Conservation (phyloP, 768 basidiomycete species). For the Cyclocybe aegerita region DNA sequence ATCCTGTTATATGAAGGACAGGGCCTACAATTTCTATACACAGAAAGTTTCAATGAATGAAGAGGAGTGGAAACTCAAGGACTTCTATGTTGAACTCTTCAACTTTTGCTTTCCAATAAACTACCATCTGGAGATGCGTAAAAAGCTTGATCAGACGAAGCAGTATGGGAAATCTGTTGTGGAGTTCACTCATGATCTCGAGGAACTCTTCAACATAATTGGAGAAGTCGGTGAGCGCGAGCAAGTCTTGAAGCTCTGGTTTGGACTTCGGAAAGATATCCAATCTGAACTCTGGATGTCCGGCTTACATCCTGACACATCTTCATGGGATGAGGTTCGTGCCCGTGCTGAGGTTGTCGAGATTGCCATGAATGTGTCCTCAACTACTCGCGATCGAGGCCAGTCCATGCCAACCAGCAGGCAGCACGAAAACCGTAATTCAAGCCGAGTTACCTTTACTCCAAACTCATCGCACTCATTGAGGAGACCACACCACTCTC, state of each 20-base stretch:
- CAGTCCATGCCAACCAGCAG: too few species aligned
- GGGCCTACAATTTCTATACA: constrained; percentile 12
- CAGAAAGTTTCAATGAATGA: constrained; percentile 21
- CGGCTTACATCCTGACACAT: constrained; percentile 23
- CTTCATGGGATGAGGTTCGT: constrained; percentile 20
- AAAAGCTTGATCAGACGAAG: constrained; percentile 15
- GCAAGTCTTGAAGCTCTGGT: constrained; percentile 32
- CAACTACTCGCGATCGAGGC: too few species aligned
- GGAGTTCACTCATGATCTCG: constrained; percentile 31
- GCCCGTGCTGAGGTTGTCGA: constrained; percentile 19
- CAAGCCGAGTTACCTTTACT: too few species aligned
- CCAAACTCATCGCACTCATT: too few species aligned
- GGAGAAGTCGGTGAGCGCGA: constrained; percentile 24
- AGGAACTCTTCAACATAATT: constrained; percentile 29
- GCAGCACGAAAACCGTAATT: too few species aligned
- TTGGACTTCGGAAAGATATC: constrained; percentile 21
- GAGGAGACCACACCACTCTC: too few species aligned
- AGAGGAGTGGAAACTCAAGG: constrained; percentile 22
- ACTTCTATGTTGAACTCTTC: constrained; percentile 31
- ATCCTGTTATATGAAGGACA: constrained; percentile 7
- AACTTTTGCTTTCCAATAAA: constrained; percentile 36
- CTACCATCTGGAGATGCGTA: constrained; percentile 15
- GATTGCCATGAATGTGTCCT: constrained; percentile 4
- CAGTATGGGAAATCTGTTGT: constrained; percentile 26
- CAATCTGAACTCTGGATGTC: constrained; percentile 25